phyloP scores from a whole-genome alignment of 352 stramenopile genomes.

The Phytophthora hibernalis region DNA sequence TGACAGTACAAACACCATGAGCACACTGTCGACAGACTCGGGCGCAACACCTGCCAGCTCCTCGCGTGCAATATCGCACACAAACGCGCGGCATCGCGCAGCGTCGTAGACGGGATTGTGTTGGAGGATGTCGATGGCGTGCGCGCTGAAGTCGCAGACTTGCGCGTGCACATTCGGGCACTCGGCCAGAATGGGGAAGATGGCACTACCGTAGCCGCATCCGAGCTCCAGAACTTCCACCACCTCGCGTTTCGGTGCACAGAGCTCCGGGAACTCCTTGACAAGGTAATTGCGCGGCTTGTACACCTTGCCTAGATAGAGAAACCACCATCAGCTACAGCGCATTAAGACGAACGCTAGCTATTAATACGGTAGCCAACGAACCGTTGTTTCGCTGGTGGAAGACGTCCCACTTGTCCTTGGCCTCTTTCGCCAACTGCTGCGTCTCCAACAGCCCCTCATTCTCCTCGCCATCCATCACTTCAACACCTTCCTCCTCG shows the following conservation, averaged over 20 bases:
- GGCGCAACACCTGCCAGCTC: conserved; percentile 50
- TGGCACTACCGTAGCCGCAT: conserved; percentile 89
- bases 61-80: conserved; percentile 74
- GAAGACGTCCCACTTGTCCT: conserved; percentile 80
- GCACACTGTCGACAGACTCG: conserved; percentile 72
- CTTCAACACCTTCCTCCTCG: conserved; percentile 12
- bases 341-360: neutral
- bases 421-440: conserved; percentile 59
- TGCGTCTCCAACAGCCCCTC: conserved; percentile 20
- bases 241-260: conserved; percentile 35
- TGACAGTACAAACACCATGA: conserved; percentile 89
- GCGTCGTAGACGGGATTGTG: conserved; percentile 58
- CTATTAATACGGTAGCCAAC: too few species aligned
- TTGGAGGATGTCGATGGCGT: conserved; percentile 73
- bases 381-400: conserved; percentile 80
- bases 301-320: conserved; percentile 70
- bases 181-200: conserved; percentile 82
- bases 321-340: neutral
- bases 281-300: conserved; percentile 85
- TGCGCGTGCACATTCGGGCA: conserved; percentile 72
- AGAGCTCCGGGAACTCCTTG: conserved; percentile 84
- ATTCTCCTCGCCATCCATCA: conserved; percentile 5
- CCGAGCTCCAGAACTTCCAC: conserved; percentile 80
- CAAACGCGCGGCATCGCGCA: conserved; percentile 67
- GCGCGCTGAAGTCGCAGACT: conserved; percentile 86